These are phyloP conservation scores for Cichorium intybus DNA, from an alignment of 140 eudicot species.

Conservation along the genomic window DNA sequence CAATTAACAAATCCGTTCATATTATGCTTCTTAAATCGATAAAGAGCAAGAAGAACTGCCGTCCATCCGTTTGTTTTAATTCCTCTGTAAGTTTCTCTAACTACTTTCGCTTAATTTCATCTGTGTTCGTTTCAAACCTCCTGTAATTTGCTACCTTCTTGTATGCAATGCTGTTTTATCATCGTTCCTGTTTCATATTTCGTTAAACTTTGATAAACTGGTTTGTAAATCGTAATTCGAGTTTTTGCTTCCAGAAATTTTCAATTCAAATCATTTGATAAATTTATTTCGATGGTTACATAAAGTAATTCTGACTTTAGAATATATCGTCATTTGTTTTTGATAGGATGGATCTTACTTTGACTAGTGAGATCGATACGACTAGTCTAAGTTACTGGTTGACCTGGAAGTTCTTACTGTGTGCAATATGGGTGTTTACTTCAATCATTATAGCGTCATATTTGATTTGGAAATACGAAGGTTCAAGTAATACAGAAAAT, in stretches of 20 bases:
- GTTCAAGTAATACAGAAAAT: slow-evolving; percentile 20
- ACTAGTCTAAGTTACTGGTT: slow-evolving; percentile 73
- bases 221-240: not conserved
- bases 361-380: slow-evolving; percentile 41
- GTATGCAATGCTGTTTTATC: not conserved
- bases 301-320: not conserved
- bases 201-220: not conserved
- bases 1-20: not conserved
- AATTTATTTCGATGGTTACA: not conserved
- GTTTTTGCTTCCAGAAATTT: not conserved
- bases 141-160: not conserved
- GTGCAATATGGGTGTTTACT: slow-evolving; percentile 57
- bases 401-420: slow-evolving; percentile 71
- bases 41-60: slow-evolving; percentile 4
- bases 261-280: too few relatives aligned
- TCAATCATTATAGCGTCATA: slow-evolving; percentile 53
- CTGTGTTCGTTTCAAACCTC: not conserved
- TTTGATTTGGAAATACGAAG: slow-evolving; percentile 65
- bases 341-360: slow-evolving; percentile 19
- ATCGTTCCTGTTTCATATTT: not conserved
- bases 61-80: not conserved
- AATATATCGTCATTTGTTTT: not conserved
- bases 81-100: slow-evolving; percentile 15
- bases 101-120: not conserved
- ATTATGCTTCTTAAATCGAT: not conserved